A percentile compares a stretch with the other conserved stretches of the same genome.
These are phyloP conservation scores for Podochytrium sp. DNA, from an alignment of 192 early-diverging fungal genomes.

Conservation along the genomic window DNA sequence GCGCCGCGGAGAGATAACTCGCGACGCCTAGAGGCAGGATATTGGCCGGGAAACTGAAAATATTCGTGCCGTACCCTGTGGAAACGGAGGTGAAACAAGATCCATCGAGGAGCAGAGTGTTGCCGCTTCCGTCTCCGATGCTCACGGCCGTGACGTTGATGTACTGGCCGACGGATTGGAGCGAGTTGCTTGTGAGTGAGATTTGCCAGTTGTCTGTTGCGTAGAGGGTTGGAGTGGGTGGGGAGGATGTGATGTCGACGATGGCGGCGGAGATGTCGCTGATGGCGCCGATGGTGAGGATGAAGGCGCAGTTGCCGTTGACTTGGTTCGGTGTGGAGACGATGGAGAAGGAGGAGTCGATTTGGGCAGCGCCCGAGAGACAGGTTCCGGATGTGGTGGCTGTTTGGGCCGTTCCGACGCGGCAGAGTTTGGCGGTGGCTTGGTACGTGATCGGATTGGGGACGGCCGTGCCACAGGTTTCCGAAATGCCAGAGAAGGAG, in stretches of 20 bases:
- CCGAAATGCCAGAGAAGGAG: background rate
- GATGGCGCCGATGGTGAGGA: background rate
- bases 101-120: background rate
- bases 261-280: background rate
- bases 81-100: background rate
- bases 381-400: background rate
- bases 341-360: background rate
- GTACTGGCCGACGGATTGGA: background rate
- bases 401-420: background rate
- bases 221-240: background rate
- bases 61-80: background rate
- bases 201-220: constrained; percentile 6
- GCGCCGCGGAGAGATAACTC: background rate
- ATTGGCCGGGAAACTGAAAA: background rate
- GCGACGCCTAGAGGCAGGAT: background rate
- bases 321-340: background rate
- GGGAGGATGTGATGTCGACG: background rate
- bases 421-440: background rate
- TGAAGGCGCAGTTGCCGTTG: background rate
- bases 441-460: too few relatives aligned
- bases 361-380: background rate
- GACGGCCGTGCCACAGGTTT: background rate
- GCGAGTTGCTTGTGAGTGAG: background rate
- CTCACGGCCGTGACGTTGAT: background rate
- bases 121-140: background rate